Percentiles rank a stretch among this genome's conserved stretches.
Evolutionary conservation across 495 filamentous ascomycete species (phyloP).

Genomic region (Aspergillus ostianus): DNA sequence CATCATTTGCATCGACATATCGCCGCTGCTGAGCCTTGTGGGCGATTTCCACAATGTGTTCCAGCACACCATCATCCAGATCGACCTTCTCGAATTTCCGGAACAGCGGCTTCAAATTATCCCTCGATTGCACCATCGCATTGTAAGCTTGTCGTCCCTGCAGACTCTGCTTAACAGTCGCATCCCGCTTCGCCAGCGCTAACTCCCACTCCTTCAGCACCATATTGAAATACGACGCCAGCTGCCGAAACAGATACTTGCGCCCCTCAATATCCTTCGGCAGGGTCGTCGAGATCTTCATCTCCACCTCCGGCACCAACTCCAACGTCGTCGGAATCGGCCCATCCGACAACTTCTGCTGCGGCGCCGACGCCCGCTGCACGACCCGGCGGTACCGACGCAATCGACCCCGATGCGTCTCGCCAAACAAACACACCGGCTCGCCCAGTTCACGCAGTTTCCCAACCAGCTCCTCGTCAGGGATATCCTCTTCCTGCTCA

Average conservation of each 20-base stretch:
- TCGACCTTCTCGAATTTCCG: constrained; percentile 79
- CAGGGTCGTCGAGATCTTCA: constrained; percentile 69
- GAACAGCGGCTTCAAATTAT: constrained; percentile 90
- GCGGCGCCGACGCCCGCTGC: constrained; percentile 40
- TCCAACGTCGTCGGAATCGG: constrained; percentile 71
- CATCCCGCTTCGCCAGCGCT: constrained; percentile 66
- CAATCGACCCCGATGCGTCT: constrained; percentile 67
- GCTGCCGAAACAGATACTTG: constrained; percentile 75
- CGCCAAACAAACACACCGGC: constrained; percentile 77
- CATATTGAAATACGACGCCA: constrained; percentile 92
- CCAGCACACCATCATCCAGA: constrained; percentile 73
- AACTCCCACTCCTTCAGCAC: constrained; percentile 83
- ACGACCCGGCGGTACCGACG: constrained; percentile 65
- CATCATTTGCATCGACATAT: constrained; percentile 96
- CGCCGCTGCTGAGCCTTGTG: constrained; percentile 80
- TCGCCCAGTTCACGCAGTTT: constrained; percentile 71
- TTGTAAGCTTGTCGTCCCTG: constrained; percentile 73
- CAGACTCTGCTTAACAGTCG: constrained; percentile 65
- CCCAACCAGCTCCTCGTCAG: constrained; percentile 63
- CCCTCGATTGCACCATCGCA: constrained; percentile 75
- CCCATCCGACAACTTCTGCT: constrained; percentile 54
- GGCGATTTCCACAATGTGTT: constrained; percentile 91
- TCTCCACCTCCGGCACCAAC: constrained; percentile 76
- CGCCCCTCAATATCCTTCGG: constrained; percentile 57
- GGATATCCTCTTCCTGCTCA: constrained; percentile 62